Evolutionary conservation across 129 eudicot species (phyloP).

Genomic region (Silybum marianum): DNA sequence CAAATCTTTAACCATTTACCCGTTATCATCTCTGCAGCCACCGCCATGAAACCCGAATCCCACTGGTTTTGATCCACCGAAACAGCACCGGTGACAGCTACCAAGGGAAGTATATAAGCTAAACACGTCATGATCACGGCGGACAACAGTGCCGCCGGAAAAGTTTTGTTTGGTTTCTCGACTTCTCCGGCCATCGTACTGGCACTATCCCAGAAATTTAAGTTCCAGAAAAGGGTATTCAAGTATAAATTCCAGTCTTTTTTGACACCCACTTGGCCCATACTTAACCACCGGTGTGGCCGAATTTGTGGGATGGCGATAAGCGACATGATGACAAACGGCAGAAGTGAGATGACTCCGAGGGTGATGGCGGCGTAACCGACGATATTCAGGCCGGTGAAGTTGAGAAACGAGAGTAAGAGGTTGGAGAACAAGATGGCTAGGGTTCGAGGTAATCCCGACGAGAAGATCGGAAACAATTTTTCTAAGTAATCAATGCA

Average conservation of each 20-base stretch:
- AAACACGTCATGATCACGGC: slow-evolving; percentile 42
- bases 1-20: slow-evolving; percentile 48
- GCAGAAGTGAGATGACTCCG: slow-evolving; percentile 40
- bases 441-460: slow-evolving; percentile 37
- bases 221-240: slow-evolving; percentile 56
- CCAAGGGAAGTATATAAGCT: slow-evolving; percentile 43
- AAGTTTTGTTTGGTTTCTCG: slow-evolving; percentile 41
- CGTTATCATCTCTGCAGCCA: slow-evolving; percentile 35
- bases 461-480: slow-evolving; percentile 36
- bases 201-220: slow-evolving; percentile 53
- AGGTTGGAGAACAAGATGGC: slow-evolving; percentile 21
- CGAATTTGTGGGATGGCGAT: slow-evolving; percentile 43
- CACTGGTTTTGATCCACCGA: slow-evolving; percentile 35
- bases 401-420: slow-evolving; percentile 30
- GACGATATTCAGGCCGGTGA: slow-evolving; percentile 44
- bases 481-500: slow-evolving; percentile 35
- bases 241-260: slow-evolving; percentile 48
- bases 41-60: slow-evolving; percentile 46
- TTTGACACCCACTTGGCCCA: slow-evolving; percentile 44
- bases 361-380: slow-evolving; percentile 37
- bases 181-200: slow-evolving; percentile 61
- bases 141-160: slow-evolving; percentile 33
- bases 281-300: slow-evolving; percentile 45
- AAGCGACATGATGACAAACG: slow-evolving; percentile 38
- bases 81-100: slow-evolving; percentile 46